Conservation (phyloP, 1,139 yeast species). For the Pichiaceae sp. region DNA sequence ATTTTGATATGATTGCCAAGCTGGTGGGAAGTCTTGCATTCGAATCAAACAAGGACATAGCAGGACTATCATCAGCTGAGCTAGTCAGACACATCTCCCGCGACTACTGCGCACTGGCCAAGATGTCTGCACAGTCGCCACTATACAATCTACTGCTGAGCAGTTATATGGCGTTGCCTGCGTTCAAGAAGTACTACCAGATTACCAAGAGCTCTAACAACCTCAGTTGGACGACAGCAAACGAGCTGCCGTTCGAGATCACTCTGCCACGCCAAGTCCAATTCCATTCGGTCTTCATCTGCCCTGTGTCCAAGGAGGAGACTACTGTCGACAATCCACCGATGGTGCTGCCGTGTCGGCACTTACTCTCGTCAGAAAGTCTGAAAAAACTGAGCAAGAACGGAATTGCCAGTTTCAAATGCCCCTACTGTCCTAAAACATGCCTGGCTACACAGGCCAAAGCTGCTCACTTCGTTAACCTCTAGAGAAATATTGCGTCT, state of each 20-base stretch:
- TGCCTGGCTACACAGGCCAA: constrained; percentile 22
- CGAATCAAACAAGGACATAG: neutral
- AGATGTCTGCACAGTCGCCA: constrained; percentile 65
- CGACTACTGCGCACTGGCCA: constrained; percentile 58
- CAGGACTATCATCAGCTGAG: constrained; percentile 6
- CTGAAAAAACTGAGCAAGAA: constrained; percentile 32
- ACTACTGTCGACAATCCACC: constrained; percentile 54
- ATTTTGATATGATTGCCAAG: constrained; percentile 42
- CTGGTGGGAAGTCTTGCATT: constrained; percentile 30
- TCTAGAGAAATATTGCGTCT: constrained; percentile 5
- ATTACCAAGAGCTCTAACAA: constrained; percentile 37
- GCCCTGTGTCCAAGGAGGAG: constrained; percentile 47
- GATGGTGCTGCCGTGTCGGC: constrained; percentile 56
- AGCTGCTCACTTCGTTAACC: constrained; percentile 21
- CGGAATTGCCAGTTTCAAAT: constrained; percentile 39
- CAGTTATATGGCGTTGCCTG: constrained; percentile 66
- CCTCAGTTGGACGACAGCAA: constrained; percentile 47
- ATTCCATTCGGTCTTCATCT: constrained; percentile 12
- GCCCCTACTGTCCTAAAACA: constrained; percentile 58
- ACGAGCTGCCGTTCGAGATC: constrained; percentile 55
- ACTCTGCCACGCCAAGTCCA: constrained; percentile 48
- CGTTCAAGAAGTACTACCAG: constrained; percentile 55
- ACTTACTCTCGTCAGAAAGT: constrained; percentile 47
- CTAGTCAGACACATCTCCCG: constrained; percentile 36
- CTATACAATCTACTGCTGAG: constrained; percentile 59